Base-by-base conservation (phyloP, 805 yeast species). In the Metschnikowia lachancei region DNA sequence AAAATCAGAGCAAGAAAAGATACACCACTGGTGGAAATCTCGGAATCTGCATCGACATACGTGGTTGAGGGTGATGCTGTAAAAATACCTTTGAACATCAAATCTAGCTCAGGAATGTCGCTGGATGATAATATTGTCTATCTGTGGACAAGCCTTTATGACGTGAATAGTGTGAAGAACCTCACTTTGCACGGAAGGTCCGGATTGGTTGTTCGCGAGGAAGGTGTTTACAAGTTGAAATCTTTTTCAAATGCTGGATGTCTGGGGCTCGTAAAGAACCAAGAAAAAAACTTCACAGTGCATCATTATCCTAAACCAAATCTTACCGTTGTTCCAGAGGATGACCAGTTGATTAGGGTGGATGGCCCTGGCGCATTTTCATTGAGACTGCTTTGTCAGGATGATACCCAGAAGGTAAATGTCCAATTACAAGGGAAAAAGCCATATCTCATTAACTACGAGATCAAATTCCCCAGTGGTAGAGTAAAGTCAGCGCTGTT, bases 381-480 rank as follows among this genome's bases (percentile, higher is more conserved):
- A 24, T 60, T 64, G 42, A 53, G 49, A 1, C 55, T 73, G 6
- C 57, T 67, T 3, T 72, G 77, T 45, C 70, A 66, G 41, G 54
- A 58, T 24, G 61, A 67, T 28, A 43, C 46, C 2, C 59, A 63
- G 30, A 53, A 55, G 16, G 55, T 68, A 9, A 55, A 52, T 7
- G 45, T 86, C 29, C 60, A 72, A 2, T 62, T 85, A 30, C 66
- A 65, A 33, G 92, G 89, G 1, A 64, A 77, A 5, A 72, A 82
- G 1, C 91, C 92, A 19, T 88, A 88, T 53, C 64, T 77, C n/a
- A 67, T 90, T 20, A 81, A 78, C 33, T 88, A 89, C 61, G 77
- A 79, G n/a, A 64, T 85, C 13, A 66, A 66, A 22, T 65, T 74
- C 33, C 91, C 94, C 6, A 70, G 66, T 56, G 88, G 88, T 0